Evolutionary conservation across 2,329 filamentous ascomycete genomes (phyloP).

Genomic region (Exophiala viscosa): DNA sequence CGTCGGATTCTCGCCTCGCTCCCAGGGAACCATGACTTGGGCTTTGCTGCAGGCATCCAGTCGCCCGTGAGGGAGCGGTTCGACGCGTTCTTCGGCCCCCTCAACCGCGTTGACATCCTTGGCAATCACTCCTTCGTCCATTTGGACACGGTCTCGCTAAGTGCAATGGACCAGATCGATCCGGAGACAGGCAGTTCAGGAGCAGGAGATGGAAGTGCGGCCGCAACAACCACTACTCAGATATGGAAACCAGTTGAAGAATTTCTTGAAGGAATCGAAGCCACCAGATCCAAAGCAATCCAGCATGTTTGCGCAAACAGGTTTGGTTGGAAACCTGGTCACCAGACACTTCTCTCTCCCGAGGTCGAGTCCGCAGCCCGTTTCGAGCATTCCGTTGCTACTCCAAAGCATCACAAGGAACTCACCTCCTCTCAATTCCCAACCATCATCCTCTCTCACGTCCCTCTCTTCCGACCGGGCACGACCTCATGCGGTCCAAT

Average conservation of each 20-base stretch:
- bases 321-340: conserved; percentile 11
- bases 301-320: conserved; percentile 14
- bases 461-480: conserved; percentile 77
- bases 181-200: conserved; percentile 46
- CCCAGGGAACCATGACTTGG: conserved; percentile 92
- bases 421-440: conserved; percentile 53
- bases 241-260: conserved; percentile 74
- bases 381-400: neutral
- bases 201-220: conserved; percentile 36
- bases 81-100: conserved; percentile 80
- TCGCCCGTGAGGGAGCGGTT: conserved; percentile 77
- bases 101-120: conserved; percentile 85
- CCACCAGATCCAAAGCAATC: conserved; percentile 61
- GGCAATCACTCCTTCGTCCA: conserved; percentile 96
- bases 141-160: conserved; percentile 82
- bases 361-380: conserved; percentile 6
- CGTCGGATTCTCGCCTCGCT: conserved; percentile 78
- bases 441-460: conserved; percentile 83
- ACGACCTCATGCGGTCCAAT: conserved; percentile 84
- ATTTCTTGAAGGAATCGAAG: conserved; percentile 67
- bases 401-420: neutral
- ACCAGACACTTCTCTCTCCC: conserved; percentile 2
- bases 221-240: conserved; percentile 46
- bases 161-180: conserved; percentile 62
- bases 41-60: conserved; percentile 83